Evolutionary conservation across 2,329 filamentous ascomycete species (phyloP).

Genomic region (Hypoxylon sp.): DNA sequence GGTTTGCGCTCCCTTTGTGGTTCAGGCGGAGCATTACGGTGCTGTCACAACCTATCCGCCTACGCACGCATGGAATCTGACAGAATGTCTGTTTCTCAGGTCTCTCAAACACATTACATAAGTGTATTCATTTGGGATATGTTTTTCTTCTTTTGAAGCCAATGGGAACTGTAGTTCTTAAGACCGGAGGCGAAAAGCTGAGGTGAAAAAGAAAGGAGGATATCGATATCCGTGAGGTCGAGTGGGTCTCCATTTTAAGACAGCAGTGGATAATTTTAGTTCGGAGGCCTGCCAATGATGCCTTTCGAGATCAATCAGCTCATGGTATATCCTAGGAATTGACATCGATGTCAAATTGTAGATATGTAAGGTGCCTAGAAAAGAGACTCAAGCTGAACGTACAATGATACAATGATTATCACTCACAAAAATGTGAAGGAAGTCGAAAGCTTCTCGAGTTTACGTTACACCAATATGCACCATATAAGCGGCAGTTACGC

Average conservation of each 20-base stretch:
- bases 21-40: constrained; percentile 26
- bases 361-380: background rate
- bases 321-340: background rate
- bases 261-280: constrained; percentile 25
- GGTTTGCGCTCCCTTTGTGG: constrained; percentile 24
- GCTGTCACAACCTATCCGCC: constrained; percentile 32
- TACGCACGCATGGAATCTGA: constrained; percentile 32
- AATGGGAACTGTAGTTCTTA: constrained; percentile 12
- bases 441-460: constrained; percentile 2
- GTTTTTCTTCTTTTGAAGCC: constrained; percentile 1
- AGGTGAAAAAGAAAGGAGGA: constrained; percentile 29
- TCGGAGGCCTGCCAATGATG: constrained; percentile 5
- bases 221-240: constrained; percentile 17
- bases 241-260: constrained; percentile 30
- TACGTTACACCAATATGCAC: constrained; percentile 7
- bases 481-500: constrained; percentile 18
- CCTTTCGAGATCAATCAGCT: background rate
- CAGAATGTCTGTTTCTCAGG: constrained; percentile 13
- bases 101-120: constrained; percentile 1
- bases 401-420: background rate
- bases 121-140: constrained; percentile 8
- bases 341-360: background rate
- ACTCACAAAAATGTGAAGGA: constrained; percentile 1
- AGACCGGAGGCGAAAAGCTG: constrained; percentile 27
- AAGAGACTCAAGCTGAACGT: background rate